Evolutionary conservation across 306 rosid genomes (phyloP), one percentile per base, ranked within the genome.

Genomic region (Nissolia schottii): DNA sequence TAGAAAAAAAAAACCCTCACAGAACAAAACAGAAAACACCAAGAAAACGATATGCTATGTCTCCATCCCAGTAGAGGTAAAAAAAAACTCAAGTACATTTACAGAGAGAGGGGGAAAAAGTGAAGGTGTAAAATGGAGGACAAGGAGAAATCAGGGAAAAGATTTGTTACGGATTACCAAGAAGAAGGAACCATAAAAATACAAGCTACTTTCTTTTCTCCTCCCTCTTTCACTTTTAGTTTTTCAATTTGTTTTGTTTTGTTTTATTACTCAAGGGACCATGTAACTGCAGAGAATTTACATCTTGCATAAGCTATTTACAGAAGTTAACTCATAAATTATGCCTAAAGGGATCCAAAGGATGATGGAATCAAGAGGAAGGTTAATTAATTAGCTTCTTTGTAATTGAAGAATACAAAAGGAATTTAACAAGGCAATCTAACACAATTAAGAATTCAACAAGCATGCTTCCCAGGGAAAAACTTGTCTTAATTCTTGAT

Each of bases 11-110:
- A 18, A 31, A 65, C n/a, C 29, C 75, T 49, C 66, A 74, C 18
- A 70, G 22, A 61, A 60, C 84, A 37, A 37, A 37, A 7, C 85
- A 87, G 79, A 73, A 77, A 81, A 86, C 70, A 78, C 79, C 90
- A 49, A 70, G 69, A 51, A 70, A 76, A 75, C 74, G 20, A 38
- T 55, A 83, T 62, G 84, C 64, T 49, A 82, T 57, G 82, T 76
- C 75, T 38, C 72, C 85, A 77, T 85, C 81, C 28, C 64, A 18
- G 55, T 41, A 64, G 69, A 32, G 79, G 64, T 43, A 65, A n/a
- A n/a, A n/a, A n/a, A 80, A 66, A 78, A 51, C 69, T 58, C 10
- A 13, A 76, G 67, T 49, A 82, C 87, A 79, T 88, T 80, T 28
- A 35, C 83, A 55, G 64, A 73, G 49, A 70, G 55, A 69, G n/a